Evolutionary conservation across 208 protist genomes (phyloP).

Genomic region (Leptomonas seymouri): DNA sequence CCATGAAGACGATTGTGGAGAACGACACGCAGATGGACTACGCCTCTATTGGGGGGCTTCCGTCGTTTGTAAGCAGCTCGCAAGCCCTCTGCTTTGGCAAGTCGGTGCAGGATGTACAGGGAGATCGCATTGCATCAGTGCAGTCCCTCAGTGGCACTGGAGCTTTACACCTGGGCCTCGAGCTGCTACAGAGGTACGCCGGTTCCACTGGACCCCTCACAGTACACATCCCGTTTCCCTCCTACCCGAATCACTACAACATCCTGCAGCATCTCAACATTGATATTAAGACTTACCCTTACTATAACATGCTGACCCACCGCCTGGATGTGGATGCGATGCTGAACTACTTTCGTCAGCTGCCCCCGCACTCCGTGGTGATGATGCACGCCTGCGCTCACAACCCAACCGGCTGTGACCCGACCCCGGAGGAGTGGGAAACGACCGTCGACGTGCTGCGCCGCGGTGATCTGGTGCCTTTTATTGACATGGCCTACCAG

Average conservation of each 20-base stretch:
- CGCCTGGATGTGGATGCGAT: conserved; percentile 72
- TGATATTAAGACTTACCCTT: conserved; percentile 57
- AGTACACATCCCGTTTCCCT: conserved; percentile 69
- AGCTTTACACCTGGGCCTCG: conserved; percentile 65
- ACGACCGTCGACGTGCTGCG: conserved; percentile 81
- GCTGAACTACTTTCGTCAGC: conserved; percentile 56
- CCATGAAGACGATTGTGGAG: conserved; percentile 36
- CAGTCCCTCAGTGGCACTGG: conserved; percentile 89
- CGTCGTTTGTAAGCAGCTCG: conserved; percentile 72
- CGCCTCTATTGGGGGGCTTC: conserved; percentile 93
- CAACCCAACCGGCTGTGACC: conserved; percentile 98
- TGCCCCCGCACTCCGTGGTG: conserved; percentile 85
- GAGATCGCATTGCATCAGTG: conserved; percentile 65
- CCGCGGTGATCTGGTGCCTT: conserved; percentile 84
- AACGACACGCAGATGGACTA: conserved; percentile 90
- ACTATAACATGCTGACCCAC: conserved; percentile 70
- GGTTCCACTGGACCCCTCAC: conserved; percentile 3
- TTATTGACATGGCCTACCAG: conserved; percentile 96
- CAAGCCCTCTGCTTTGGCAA: conserved; percentile 91
- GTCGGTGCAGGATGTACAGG: conserved; percentile 33
- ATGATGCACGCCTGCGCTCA: conserved; percentile 98
- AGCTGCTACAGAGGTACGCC: conserved; percentile 54
- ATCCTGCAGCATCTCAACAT: conserved; percentile 70
- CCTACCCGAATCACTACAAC: conserved; percentile 78
- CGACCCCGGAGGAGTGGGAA: conserved; percentile 93